Base-by-base conservation (phyloP, 345 rosid genomes). In the Citrus trifoliata region DNA sequence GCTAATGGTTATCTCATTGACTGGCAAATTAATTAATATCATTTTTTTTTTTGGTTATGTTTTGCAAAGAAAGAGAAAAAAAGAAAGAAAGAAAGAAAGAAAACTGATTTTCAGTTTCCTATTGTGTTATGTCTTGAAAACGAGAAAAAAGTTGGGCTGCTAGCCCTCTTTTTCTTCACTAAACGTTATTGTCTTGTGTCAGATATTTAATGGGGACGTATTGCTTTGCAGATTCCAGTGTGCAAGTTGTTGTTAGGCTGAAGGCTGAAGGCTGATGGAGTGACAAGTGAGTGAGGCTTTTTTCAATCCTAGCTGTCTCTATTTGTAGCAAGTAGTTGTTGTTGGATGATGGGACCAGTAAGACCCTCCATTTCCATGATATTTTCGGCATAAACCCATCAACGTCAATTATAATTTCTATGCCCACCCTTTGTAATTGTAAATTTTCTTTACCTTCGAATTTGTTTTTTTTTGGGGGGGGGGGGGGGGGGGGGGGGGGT, bases 301-400 rank as follows among this genome's bases (percentile, higher is more conserved):
- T 83, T 80, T 86, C 87, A 77, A 76, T 78, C 85, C 84, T 66
- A 82, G 84, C 85, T 84, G 88, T 83, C 81, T 25, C 67, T 76
- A 55, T 76, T 69, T 80, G 75, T 78, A 40, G 89, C 82, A 83
- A 83, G 82, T 65, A 82, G 89, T 79, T 80, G 84, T 59, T 55
- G 82, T 59, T 61, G 82, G 83, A 70, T 16, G 82, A 84, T 84
- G 87, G 88, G 92, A 83, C 90, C 90, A 83, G 70, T 59, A 25
- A 76, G 86, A 80, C 88, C 84, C 84, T 71, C 88, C 82, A 83
- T 74, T 80, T 67, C 56, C 76, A 77, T 72, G 72, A 83, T 82
- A 58, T 85, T 82, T 46, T 83, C 81, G 55, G 81, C 88, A 88
- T 87, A 85, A 46, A 80, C 84, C 92, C 86, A 82, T 93, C 92